Evolutionary conservation across 441 rosid genomes (phyloP).

Genomic region (California macrophylla): DNA sequence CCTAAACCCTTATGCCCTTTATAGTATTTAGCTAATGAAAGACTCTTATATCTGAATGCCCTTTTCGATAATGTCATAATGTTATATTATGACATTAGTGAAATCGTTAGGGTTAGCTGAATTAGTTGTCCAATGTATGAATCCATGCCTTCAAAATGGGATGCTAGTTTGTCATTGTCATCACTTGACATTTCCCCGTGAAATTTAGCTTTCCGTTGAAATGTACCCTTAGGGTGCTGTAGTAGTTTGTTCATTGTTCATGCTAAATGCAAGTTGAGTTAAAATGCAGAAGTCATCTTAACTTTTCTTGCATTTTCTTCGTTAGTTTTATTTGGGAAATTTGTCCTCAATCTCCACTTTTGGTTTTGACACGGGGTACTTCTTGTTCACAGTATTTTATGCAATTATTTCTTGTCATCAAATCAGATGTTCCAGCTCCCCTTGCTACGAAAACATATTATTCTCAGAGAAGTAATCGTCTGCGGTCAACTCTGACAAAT

Average conservation of each 20-base stretch:
- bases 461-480: conserved; percentile 46
- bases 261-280: too few species aligned
- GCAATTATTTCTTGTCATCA: not conserved
- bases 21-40: not conserved
- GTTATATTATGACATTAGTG: not conserved
- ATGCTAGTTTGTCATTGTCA: not conserved
- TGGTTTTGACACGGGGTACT: conserved; percentile 8
- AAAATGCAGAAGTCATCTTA: not conserved
- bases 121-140: not conserved
- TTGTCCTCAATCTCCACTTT: conserved; percentile 5
- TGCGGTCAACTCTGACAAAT: conserved; percentile 34
- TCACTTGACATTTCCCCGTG: not conserved
- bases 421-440: conserved; percentile 43
- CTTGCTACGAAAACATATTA: conserved; percentile 56
- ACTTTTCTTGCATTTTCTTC: not conserved
- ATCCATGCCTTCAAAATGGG: not conserved
- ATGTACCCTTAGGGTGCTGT: not conserved
- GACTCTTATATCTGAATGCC: not conserved
- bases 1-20: not conserved
- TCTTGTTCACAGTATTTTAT: conserved; percentile 11
- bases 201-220: not conserved
- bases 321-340: not conserved
- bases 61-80: not conserved
- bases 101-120: not conserved
- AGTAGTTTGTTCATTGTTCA: not conserved